phyloP scores from a whole-genome alignment of 2,329 filamentous ascomycete species.

The Colletotrichum spaethianum region DNA sequence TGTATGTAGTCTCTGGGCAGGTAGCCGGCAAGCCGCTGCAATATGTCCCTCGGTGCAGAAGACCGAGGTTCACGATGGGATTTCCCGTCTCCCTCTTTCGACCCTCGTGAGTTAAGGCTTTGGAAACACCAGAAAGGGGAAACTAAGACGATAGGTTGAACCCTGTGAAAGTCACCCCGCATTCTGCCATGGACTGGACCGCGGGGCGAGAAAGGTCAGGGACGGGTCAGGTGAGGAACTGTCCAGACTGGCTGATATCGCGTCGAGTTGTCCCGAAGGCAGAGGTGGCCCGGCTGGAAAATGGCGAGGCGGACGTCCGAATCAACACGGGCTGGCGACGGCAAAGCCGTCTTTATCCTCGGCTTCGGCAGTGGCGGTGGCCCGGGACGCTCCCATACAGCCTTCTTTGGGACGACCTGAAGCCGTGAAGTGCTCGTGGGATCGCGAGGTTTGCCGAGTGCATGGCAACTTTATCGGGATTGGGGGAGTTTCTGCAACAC shows the following conservation, averaged over 20 bases:
- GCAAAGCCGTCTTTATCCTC: constrained; percentile 41
- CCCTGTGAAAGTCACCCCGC: constrained; percentile 3
- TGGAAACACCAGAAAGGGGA: constrained; percentile 2
- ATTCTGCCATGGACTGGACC: constrained; percentile 3
- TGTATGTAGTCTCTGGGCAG: constrained; percentile 2
- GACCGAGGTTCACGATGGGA: constrained; percentile 27
- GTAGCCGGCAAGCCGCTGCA: constrained; percentile 9
- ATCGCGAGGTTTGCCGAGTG: constrained; percentile 34
- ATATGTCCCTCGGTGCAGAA: constrained; percentile 6
- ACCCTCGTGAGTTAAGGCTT: background rate
- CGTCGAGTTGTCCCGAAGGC: constrained; percentile 31
- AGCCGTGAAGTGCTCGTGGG: constrained; percentile 33
- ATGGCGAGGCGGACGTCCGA: constrained; percentile 24
- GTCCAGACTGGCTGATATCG: constrained; percentile 24
- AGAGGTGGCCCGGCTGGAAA: background rate
- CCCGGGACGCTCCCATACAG: constrained; percentile 19
- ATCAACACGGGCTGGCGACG: constrained; percentile 14
- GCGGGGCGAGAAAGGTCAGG: constrained; percentile 45
- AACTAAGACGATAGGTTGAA: constrained; percentile 11
- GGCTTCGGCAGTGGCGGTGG: constrained; percentile 32
- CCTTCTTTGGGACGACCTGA: background rate
- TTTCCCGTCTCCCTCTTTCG: constrained; percentile 8
- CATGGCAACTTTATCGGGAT: constrained; percentile 14
- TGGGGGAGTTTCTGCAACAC: constrained; percentile 9
- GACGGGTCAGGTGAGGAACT: constrained; percentile 26